Conservation (phyloP, 2,329 filamentous ascomycete species). For the Penicillium sp. region DNA sequence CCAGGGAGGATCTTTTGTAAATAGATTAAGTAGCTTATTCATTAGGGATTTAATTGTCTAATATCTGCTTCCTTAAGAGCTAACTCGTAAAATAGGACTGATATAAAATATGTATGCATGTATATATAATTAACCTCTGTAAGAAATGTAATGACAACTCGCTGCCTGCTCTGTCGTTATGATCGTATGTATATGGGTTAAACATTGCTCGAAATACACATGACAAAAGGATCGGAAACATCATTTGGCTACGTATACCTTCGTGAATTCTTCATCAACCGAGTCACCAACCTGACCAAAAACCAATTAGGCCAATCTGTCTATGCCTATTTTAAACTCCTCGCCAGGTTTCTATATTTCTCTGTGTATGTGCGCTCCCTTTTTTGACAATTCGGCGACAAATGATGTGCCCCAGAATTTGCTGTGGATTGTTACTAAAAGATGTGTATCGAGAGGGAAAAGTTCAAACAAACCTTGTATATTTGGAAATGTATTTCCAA, state of each 20-base stretch:
- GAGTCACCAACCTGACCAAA: background rate
- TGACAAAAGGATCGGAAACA: background rate
- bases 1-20: background rate
- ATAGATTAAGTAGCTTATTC: background rate
- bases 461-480: constrained; percentile 63
- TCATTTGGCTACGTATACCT: background rate
- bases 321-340: background rate
- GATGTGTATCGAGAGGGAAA: background rate
- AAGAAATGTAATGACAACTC: too few species aligned
- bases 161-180: background rate
- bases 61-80: too few species aligned
- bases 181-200: background rate
- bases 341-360: background rate
- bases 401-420: constrained; percentile 97
- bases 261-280: background rate
- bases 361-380: background rate
- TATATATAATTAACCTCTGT: too few species aligned
- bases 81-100: background rate
- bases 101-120: too few species aligned
- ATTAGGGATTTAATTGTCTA: background rate
- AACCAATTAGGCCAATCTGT: background rate
- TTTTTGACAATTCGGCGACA: constrained; percentile 68
- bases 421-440: constrained; percentile 39
- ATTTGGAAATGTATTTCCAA: constrained; percentile 93
- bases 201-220: background rate